Evolutionary conservation across 805 yeast species (phyloP).

Genomic region (Candida cerambycidarum): DNA sequence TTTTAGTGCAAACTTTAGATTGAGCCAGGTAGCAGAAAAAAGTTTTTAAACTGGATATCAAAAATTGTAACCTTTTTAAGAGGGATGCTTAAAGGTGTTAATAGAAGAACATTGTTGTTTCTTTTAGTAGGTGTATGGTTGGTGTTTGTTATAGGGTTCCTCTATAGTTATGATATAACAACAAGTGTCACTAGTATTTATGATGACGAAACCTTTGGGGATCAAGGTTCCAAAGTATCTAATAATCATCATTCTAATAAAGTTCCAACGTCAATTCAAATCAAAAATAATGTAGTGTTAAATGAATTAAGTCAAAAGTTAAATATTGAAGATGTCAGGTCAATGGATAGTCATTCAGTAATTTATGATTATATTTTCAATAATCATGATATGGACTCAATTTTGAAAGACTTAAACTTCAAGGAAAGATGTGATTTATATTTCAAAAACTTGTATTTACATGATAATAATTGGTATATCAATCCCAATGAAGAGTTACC

Average conservation of each 20-base stretch:
- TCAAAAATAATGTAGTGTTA: not conserved
- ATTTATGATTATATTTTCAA: constrained; percentile 14
- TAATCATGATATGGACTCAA: constrained; percentile 8
- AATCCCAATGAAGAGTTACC: constrained; percentile 29
- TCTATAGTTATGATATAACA: not conserved
- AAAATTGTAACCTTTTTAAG: no score
- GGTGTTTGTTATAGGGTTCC: not conserved
- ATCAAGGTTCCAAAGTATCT: not conserved
- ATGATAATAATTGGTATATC: constrained; percentile 46
- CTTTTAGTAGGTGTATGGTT: not conserved
- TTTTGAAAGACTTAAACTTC: constrained; percentile 18
- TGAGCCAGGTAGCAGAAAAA: no score
- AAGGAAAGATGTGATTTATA: constrained; percentile 45
- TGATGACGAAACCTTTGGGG: not conserved
- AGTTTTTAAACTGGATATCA: no score
- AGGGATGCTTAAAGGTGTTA: constrained; percentile 1
- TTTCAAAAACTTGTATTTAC: constrained; percentile 41
- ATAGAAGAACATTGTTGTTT: not conserved
- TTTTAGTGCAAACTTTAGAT: not conserved
- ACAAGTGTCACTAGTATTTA: not conserved
- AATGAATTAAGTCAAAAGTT: constrained; percentile 1
- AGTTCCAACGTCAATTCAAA: not conserved
- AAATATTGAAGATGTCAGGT: constrained; percentile 9
- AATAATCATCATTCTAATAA: constrained; percentile 2
- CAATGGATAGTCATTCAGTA: constrained; percentile 22